Base-by-base conservation (phyloP, 257 asterid genomes). In the Gentiana straminea region DNA sequence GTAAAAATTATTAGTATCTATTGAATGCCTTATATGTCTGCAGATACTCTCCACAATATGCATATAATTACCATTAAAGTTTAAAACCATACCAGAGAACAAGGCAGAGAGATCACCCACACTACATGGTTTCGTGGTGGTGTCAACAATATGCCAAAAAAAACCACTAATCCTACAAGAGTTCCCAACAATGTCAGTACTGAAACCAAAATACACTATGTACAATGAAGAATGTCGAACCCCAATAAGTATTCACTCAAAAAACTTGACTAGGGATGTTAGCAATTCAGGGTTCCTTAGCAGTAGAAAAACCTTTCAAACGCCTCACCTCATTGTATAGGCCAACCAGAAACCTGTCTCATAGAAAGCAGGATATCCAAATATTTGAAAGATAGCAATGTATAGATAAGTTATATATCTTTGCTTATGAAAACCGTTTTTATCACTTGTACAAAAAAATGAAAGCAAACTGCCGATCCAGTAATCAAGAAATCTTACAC, bases 41-140 rank as follows among this genome's bases (percentile, higher is more conserved):
- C 45, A 53, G 57, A 44, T 55, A 32, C 33, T 63, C 72, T 63
- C 69, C 70, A 67, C 34, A 33, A 34, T 52, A 66, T 13, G 58
- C 24, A 24, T 24, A 24, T 24, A 24, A 32, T 35, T 53, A 51
- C 47, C 35, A 57, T 58, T 59, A 54, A 55, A 61, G 73, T 60
- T 69, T 39, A 61, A 68, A 70, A 69, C 78, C 77, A 68, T 64
- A 75, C 83, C 71, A 67, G 73, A 24, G 24, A 24, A 73, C 56
- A 64, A 57, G 33, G 81, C 63, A 35, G 69, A 69, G 73, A 75
- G 70, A 68, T 73, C 79, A 77, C 84, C 82, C 73, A 81, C 82
- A 81, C 55, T 64, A 68, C 47, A 70, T 39, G 52, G 57, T 51
- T 55, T 59, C 74, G 69, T 77, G 77, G 63, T 65, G 79, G 80